These are phyloP conservation scores for Saccharomyces eubayanus DNA, from an alignment of 805 yeast genomes.

Conservation along the genomic window DNA sequence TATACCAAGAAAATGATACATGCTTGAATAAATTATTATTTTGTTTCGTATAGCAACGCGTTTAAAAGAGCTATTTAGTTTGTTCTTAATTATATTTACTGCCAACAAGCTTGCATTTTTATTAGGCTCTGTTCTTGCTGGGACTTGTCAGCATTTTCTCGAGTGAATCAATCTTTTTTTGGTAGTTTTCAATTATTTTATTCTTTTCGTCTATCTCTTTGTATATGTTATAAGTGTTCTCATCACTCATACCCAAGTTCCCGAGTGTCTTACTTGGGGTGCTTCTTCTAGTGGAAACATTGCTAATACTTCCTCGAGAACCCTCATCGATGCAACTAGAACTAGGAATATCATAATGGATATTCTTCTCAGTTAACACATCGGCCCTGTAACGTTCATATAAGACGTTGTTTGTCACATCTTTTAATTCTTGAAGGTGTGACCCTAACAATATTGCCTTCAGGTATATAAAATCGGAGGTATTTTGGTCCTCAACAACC, in stretches of 20 bases:
- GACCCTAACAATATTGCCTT: constrained; percentile 68
- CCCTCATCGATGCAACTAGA: background rate
- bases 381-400: constrained; percentile 76
- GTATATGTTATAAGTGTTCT: background rate
- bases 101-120: background rate
- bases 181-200: constrained; percentile 19
- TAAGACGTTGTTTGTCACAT: constrained; percentile 62
- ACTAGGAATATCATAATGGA: background rate
- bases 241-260: background rate
- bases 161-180: constrained; percentile 15
- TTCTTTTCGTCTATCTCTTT: constrained; percentile 19
- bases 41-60: background rate
- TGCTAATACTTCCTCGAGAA: background rate
- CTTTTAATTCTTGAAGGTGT: constrained; percentile 76
- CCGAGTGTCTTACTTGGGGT: background rate
- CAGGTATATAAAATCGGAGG: constrained; percentile 62
- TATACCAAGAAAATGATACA: background rate
- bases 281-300: background rate
- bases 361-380: constrained; percentile 41
- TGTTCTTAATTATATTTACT: background rate
- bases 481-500: constrained; percentile 46
- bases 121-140: background rate
- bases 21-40: too few species aligned
- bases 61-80: background rate
- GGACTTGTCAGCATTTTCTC: constrained; percentile 9